These are phyloP conservation scores for Arthrobotrys musiformis DNA, from an alignment of 2,329 filamentous ascomycete genomes.

Conservation along the genomic window DNA sequence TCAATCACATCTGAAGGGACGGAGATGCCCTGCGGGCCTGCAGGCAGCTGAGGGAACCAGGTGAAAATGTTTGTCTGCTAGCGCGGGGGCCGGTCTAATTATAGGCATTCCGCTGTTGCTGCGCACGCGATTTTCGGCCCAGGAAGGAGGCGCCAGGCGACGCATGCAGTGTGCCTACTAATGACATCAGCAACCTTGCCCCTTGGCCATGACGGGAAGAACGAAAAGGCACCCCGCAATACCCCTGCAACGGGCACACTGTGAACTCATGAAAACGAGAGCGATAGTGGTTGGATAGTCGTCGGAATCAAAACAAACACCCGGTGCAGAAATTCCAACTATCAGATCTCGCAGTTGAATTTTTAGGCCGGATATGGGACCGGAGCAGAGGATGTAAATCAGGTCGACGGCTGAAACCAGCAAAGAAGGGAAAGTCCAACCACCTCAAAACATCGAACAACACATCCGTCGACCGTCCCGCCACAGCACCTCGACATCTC, in stretches of 20 bases:
- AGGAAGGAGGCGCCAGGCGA: conserved; percentile 31
- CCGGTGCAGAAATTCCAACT: background rate
- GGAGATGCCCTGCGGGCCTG: background rate
- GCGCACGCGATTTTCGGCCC: conserved; percentile 19
- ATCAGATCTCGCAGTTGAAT: background rate
- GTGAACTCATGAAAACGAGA: background rate
- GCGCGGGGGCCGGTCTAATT: conserved; percentile 9
- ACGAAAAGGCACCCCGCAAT: background rate
- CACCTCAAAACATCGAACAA: conserved; percentile 52
- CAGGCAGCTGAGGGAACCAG: background rate
- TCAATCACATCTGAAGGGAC: background rate
- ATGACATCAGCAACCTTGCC: conserved; percentile 41
- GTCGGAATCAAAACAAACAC: background rate
- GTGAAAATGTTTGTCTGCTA: conserved; percentile 5
- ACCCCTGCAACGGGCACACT: background rate
- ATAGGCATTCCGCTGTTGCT: conserved; percentile 9
- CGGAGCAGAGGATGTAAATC: too few species aligned
- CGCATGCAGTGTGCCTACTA: conserved; percentile 26
- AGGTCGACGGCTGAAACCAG: conserved; percentile 25
- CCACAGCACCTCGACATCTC: background rate
- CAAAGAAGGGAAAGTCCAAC: conserved; percentile 31
- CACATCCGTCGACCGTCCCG: background rate
- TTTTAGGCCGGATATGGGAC: too few species aligned
- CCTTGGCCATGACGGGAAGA: background rate
- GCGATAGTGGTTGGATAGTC: conserved; percentile 1